phyloP scores from a whole-genome alignment of 2,329 filamentous ascomycete species.

The Sclerotinia sclerotiorum region DNA sequence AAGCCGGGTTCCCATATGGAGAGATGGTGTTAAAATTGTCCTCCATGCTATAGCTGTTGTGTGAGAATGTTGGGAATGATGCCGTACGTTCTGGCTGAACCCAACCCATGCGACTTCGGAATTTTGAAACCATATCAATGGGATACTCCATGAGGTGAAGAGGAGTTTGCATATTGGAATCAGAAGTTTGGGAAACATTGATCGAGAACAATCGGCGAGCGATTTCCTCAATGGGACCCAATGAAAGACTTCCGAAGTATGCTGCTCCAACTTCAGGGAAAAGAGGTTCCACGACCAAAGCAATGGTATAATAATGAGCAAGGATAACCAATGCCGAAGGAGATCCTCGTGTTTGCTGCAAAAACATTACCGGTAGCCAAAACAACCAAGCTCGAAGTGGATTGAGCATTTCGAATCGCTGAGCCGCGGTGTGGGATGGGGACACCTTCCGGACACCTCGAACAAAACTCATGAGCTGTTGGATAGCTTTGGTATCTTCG shows the following conservation, averaged over 20 bases:
- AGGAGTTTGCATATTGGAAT: constrained; percentile 60
- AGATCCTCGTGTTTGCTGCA: constrained; percentile 74
- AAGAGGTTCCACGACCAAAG: constrained; percentile 82
- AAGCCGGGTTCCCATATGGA: constrained; percentile 57
- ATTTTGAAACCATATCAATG: constrained; percentile 66
- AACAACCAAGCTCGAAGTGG: constrained; percentile 90
- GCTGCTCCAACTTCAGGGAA: constrained; percentile 89
- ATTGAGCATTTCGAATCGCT: constrained; percentile 88
- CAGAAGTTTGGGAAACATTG: constrained; percentile 58
- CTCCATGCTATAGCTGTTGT: constrained; percentile 53
- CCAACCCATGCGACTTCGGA: constrained; percentile 70
- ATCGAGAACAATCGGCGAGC: constrained; percentile 70
- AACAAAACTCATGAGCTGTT: constrained; percentile 70
- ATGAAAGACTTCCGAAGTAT: constrained; percentile 79
- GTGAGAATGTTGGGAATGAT: constrained; percentile 61
- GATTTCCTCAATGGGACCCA: constrained; percentile 84
- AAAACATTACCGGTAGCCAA: constrained; percentile 84
- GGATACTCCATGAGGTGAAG: constrained; percentile 71
- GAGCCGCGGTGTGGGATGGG: constrained; percentile 68
- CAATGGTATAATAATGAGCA: constrained; percentile 81
- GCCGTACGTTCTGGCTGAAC: constrained; percentile 57
- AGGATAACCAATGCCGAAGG: constrained; percentile 79
- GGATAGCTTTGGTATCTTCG: constrained; percentile 67
- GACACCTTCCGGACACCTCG: constrained; percentile 70
- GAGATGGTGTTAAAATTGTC: constrained; percentile 50